Evolutionary conservation across 805 yeast genomes (phyloP).

Genomic region (Candida koratica): DNA sequence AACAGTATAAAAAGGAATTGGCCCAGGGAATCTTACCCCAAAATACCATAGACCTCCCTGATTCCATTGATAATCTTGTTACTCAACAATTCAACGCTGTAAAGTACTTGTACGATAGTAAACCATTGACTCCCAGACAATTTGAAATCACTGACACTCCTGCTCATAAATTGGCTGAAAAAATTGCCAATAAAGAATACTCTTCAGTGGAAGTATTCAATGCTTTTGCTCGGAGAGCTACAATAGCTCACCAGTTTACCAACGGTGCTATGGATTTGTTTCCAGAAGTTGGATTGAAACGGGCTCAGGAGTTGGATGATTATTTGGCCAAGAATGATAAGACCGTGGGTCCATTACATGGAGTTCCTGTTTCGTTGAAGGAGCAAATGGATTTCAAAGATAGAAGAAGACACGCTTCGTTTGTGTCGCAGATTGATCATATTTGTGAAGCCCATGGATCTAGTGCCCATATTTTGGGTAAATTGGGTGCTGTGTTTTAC

Average conservation of each 20-base stretch:
- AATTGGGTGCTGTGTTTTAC: constrained; percentile 42
- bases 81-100: constrained; percentile 34
- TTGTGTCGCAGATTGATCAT: constrained; percentile 32
- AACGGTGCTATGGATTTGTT: constrained; percentile 45
- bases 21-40: constrained; percentile 28
- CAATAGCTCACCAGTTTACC: constrained; percentile 42
- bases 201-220: constrained; percentile 36
- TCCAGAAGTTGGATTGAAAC: constrained; percentile 53
- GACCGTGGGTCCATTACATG: constrained; percentile 60
- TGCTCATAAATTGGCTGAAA: constrained; percentile 22
- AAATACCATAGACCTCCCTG: constrained; percentile 30
- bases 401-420: constrained; percentile 37
- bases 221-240: constrained; percentile 41
- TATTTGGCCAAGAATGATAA: constrained; percentile 44
- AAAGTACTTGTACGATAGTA: constrained; percentile 31
- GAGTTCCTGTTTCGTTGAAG: constrained; percentile 61
- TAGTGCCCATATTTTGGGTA: constrained; percentile 31
- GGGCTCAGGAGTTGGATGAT: constrained; percentile 54
- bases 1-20: constrained; percentile 30
- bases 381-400: constrained; percentile 41
- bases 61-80: constrained; percentile 26
- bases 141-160: constrained; percentile 38
- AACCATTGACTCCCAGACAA: constrained; percentile 32
- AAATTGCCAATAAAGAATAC: constrained; percentile 32
- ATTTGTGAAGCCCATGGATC: constrained; percentile 27